Evolutionary conservation across 352 stramenopile species (phyloP), one percentile per base, ranked within the genome.

Genomic region (Globisporangium nunn): DNA sequence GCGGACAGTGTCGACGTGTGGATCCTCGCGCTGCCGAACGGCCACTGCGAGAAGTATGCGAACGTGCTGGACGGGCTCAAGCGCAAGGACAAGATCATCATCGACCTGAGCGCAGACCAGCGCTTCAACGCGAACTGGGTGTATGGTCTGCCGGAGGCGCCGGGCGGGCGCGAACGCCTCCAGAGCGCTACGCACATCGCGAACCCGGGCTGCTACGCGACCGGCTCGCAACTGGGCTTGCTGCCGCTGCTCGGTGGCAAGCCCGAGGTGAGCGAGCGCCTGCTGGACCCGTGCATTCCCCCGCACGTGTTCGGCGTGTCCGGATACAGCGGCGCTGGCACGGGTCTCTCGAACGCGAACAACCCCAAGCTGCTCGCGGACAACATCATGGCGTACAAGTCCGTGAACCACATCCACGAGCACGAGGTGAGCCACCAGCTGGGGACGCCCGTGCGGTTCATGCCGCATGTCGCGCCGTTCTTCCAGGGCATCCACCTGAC

Each of bases 401-500:
- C 83, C 17, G 86, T 96, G 52, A 78, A 86, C 61, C 87, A 96
- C 72, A 95, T 96, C 59, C 87, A 96, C 64, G 87, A 96, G 65
- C 58, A 78, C 54, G 87, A 96, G 61, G 70, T 93, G 60, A 90
- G 78, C 66, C 75, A 89, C 65, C 87, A 96, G 54, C 62, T 95
- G 17, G 75, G 75, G 47, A 91, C 80, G 44, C 58, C 72, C 0
- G 74, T 98, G 53, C 89, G 90, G 33, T 97, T 98, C 75, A 98
- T 96, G 75, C 91, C 92, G 37, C 91, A 97, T 67, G 86, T 98
- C 10, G 92, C 92, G 46, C 76, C 89, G 52, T 97, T 93, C 70
- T 97, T 96, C 72, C 89, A 96, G 56, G 92, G 92, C 54, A 98
- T 98, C 62, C 88, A 97, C 62, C 71, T 97, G 33, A 96, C 85